These are phyloP conservation scores for Neurospora hispaniola DNA, from an alignment of 495 filamentous ascomycete species.

Conservation along the genomic window DNA sequence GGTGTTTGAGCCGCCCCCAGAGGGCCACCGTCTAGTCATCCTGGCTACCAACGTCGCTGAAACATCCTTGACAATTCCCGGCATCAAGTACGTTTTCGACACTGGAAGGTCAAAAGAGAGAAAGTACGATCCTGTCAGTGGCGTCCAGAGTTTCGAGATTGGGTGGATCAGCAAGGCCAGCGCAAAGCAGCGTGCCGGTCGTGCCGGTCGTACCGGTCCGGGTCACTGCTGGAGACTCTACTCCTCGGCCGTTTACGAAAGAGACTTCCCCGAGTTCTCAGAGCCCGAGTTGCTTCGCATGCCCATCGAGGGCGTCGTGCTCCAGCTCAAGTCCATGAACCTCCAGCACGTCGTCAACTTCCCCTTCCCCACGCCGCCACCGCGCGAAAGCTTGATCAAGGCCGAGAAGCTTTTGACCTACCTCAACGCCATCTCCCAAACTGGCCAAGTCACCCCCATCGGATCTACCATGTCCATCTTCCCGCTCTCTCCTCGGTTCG, in stretches of 20 bases:
- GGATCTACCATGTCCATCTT: constrained; percentile 77
- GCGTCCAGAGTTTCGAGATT: constrained; percentile 91
- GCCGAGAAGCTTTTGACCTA: constrained; percentile 79
- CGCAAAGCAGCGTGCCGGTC: constrained; percentile 83
- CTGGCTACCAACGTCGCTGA: constrained; percentile 96
- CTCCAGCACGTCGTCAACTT: constrained; percentile 86
- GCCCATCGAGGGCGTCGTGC: constrained; percentile 83
- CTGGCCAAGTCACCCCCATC: constrained; percentile 64
- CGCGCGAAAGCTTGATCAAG: constrained; percentile 64
- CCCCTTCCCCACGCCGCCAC: constrained; percentile 92
- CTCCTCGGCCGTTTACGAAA: constrained; percentile 87
- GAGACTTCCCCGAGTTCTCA: constrained; percentile 76
- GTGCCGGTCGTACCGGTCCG: constrained; percentile 90
- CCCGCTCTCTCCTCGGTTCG: constrained; percentile 80
- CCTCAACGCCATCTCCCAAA: constrained; percentile 53
- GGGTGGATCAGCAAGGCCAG: constrained; percentile 97
- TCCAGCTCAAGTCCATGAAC: constrained; percentile 94
- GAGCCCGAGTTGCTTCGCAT: constrained; percentile 85
- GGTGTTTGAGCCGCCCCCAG: constrained; percentile 85
- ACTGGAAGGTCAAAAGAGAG: constrained; percentile 84
- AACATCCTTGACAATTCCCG: constrained; percentile 92
- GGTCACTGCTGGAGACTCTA: constrained; percentile 94
- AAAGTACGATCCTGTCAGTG: constrained; percentile 69
- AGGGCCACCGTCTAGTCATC: constrained; percentile 76
- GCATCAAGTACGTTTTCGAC: constrained; percentile 93